Evolutionary conservation across 2,329 filamentous ascomycete species (phyloP), one percentile per base, ranked within the genome.

Genomic region (Pseudovirgaria hyperparasitica): DNA sequence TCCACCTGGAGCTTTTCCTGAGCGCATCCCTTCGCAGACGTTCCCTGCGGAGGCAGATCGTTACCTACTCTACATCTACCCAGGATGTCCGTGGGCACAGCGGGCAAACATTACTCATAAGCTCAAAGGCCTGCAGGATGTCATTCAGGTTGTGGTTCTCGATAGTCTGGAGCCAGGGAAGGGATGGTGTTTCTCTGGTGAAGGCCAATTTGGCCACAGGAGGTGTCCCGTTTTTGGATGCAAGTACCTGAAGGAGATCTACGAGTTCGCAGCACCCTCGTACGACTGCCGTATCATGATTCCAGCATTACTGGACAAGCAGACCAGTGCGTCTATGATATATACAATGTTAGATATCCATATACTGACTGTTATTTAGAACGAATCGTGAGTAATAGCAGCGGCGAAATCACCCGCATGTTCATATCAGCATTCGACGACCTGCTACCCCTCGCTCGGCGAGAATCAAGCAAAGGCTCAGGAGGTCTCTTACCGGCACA

Each of bases 291-390:
- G 84, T n/a, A 84, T 82, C 48, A 90, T 82, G 0, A 81, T 92
- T 12, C 84, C 84, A 0, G 70, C 82, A 15, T 62, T 92, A 26
- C 81, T 71, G 60, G 76, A 82, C 38, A 76, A 72, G 47, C 70
- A 76, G 47, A 60, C 30, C 10, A 34, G 40, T 36, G 11, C 15
- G 19, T 13, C n/a, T 11, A 31, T 6, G 3, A n/a, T 9, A 7
- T 16, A 20, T 14, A 16, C 31, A 9, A 26, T 15, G 8, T 42
- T 11, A n/a, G 15, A 29, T 32, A 9, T 31, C n/a, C 26, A 13
- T 19, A 9, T 4, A 11, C 10, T 22, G 18, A 29, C 17, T 5
- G 6, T 15, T 5, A 20, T 2, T 5, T 15, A 50, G 48, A 32
- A 10, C 46, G 44, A 1, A 41, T 48, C 6, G 50, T 53, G 13